These are phyloP conservation scores for Apiotrichum veenhuisii DNA, from an alignment of 1,284 basidiomycete species.

Conservation along the genomic window DNA sequence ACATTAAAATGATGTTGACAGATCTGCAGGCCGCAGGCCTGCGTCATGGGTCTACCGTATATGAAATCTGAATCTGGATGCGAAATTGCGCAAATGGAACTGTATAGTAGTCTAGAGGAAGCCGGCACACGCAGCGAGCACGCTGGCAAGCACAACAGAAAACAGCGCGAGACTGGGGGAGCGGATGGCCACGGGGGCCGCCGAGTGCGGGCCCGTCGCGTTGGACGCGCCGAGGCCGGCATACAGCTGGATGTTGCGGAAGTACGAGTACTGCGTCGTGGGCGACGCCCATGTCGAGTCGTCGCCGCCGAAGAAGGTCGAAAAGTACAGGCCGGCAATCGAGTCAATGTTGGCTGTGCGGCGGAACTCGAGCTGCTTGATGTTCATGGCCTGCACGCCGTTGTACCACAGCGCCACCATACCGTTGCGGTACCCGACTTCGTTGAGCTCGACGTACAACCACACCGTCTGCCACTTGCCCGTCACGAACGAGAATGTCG, in stretches of 20 bases:
- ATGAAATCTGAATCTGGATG: not conserved
- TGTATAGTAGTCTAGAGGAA: not conserved
- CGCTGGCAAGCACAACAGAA: not conserved
- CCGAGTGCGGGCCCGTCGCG: conserved; percentile 14
- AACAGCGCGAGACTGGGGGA: not conserved
- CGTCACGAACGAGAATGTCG: conserved; percentile 39
- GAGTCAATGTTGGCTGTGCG: conserved; percentile 27
- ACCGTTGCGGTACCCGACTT: conserved; percentile 40
- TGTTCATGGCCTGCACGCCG: conserved; percentile 38
- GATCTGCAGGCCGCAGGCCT: too few relatives aligned
- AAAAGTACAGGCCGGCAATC: conserved; percentile 47
- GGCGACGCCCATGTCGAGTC: conserved; percentile 44
- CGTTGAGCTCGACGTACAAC: conserved; percentile 47
- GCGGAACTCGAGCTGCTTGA: conserved; percentile 44
- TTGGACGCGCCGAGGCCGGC: conserved; percentile 34
- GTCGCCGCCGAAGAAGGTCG: conserved; percentile 51
- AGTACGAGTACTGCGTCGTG: conserved; percentile 45
- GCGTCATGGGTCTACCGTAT: too few relatives aligned
- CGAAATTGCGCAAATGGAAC: not conserved
- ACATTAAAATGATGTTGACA: too few relatives aligned
- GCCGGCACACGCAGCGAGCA: not conserved
- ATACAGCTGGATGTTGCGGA: conserved; percentile 41
- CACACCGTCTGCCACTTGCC: conserved; percentile 47
- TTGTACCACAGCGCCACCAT: conserved; percentile 46
- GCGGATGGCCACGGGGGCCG: not conserved